A percentile compares a stretch with the other conserved stretches of the same genome.
These are phyloP conservation scores for Aspergillus novoparasiticus DNA, from an alignment of 2,329 filamentous ascomycete genomes.

Conservation along the genomic window DNA sequence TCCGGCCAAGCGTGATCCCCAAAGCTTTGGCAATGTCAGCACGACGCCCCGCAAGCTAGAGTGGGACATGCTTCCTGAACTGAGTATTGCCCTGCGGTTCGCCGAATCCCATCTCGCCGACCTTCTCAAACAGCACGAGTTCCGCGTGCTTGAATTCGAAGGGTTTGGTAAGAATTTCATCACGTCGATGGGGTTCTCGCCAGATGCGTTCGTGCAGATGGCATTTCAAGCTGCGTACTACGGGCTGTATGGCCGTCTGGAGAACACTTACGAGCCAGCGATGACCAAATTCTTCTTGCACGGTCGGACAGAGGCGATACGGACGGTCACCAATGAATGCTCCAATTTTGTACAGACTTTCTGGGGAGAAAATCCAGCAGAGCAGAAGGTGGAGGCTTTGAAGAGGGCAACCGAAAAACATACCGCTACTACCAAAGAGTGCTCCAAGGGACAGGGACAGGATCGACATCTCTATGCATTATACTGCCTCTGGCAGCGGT, in stretches of 20 bases:
- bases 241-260: slow-evolving; percentile 87
- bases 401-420: slow-evolving; percentile 83
- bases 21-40: slow-evolving; percentile 88
- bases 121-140: slow-evolving; percentile 94
- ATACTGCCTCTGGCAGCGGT: slow-evolving; percentile 92
- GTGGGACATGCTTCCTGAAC: slow-evolving; percentile 94
- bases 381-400: slow-evolving; percentile 82
- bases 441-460: slow-evolving; percentile 85
- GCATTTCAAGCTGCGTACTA: slow-evolving; percentile 98
- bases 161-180: slow-evolving; percentile 97
- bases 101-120: slow-evolving; percentile 93
- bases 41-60: slow-evolving; percentile 95
- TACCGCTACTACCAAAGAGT: slow-evolving; percentile 75
- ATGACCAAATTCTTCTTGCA: slow-evolving; percentile 97
- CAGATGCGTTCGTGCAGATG: slow-evolving; percentile 98
- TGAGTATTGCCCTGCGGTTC: slow-evolving; percentile 88
- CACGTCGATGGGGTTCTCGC: slow-evolving; percentile 93
- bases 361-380: slow-evolving; percentile 85
- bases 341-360: slow-evolving; percentile 91
- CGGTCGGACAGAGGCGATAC: slow-evolving; percentile 90
- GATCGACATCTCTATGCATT: slow-evolving; percentile 93
- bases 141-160: slow-evolving; percentile 84
- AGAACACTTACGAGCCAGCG: slow-evolving; percentile 95
- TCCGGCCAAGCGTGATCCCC: slow-evolving; percentile 86
- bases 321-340: slow-evolving; percentile 79